Evolutionary conservation across 164 flowering plant genomes (phyloP), one percentile per base, ranked within the genome.

Genomic region (Stephania japonica): DNA sequence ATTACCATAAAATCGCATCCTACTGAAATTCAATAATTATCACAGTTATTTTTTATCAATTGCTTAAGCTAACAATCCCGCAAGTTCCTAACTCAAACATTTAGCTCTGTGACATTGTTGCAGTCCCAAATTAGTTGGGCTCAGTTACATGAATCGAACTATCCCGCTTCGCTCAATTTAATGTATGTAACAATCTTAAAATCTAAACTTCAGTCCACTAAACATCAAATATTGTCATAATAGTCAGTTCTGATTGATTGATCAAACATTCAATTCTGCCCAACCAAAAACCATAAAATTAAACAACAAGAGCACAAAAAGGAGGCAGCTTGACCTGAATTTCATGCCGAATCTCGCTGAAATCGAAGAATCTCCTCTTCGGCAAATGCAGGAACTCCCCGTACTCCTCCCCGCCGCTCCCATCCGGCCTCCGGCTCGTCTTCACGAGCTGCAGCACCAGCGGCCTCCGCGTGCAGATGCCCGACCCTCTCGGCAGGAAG

Each of bases 381-480:
- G 91, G 87, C 76, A 89, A 70, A 81, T 94, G 99, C 74, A 90
- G 73, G 77, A 94, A 94, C 87, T 92, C 98, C 18, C 98, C 98
- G 74, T 86, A 94, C 85, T 94, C 97, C 73, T 87, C 97, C 2
- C 85, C 97, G 12, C 75, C 97, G 12, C 75, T 67, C 0, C 88
- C 91, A 68, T 87, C 92, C 5, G 82, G 71, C 70, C 75, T 85
- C 32, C 84, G 50, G 75, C 87, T 85, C 4, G 84, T 87, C 85
- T 92, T 92, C 67, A 91, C 67, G n/a, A 94, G 86, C 90, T 92
- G 97, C 67, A 94, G 80, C 41, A 94, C 97, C 70, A 94, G 84
- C 6, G 99, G 99, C 25, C 97, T 81, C 41, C 99, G 87, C 4
- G 99, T 94, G 78, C 99, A 94, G 53, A 94, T 94, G 41, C 92